phyloP scores from a whole-genome alignment of 1,284 basidiomycete species.

The Moesziomyces sp. region DNA sequence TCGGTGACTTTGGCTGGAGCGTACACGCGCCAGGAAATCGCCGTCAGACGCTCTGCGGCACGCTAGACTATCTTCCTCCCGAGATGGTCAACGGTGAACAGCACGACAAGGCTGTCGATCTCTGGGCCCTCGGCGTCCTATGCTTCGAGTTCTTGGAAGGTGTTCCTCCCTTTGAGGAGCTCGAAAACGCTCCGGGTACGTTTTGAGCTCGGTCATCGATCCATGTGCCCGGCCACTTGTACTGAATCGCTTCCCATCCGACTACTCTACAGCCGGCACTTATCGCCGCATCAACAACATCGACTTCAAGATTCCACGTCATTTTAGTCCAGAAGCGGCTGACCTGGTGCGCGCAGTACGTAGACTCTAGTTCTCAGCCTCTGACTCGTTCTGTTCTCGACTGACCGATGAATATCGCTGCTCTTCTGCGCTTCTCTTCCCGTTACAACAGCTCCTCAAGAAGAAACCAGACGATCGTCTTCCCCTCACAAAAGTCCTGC shows the following conservation, averaged over 20 bases:
- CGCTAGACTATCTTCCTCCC: conserved; percentile 94
- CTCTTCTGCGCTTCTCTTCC: not conserved
- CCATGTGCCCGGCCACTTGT: not conserved
- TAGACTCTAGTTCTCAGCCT: not conserved
- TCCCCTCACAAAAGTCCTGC: conserved; percentile 80
- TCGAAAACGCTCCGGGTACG: conserved; percentile 78
- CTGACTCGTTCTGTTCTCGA: too few relatives aligned
- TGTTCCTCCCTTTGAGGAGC: conserved; percentile 86
- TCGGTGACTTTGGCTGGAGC: conserved; percentile 98
- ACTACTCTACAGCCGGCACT: conserved; percentile 33
- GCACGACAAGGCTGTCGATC: conserved; percentile 88
- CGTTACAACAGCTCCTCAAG: conserved; percentile 78
- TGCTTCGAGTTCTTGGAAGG: conserved; percentile 95
- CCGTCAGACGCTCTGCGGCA: conserved; percentile 90
- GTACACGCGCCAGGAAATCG: conserved; percentile 95
- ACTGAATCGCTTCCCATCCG: not conserved
- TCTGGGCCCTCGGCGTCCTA: conserved; percentile 96
- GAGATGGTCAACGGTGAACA: conserved; percentile 95
- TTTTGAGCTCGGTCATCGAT: not conserved
- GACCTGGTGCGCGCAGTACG: conserved; percentile 56
- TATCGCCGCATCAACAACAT: conserved; percentile 59
- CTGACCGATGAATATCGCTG: not conserved
- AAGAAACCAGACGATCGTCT: conserved; percentile 86
- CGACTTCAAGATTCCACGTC: conserved; percentile 58
- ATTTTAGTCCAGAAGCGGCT: conserved; percentile 52